Conservation (phyloP, 2,329 filamentous ascomycete genomes). For the Acephala macrosclerotiorum region DNA sequence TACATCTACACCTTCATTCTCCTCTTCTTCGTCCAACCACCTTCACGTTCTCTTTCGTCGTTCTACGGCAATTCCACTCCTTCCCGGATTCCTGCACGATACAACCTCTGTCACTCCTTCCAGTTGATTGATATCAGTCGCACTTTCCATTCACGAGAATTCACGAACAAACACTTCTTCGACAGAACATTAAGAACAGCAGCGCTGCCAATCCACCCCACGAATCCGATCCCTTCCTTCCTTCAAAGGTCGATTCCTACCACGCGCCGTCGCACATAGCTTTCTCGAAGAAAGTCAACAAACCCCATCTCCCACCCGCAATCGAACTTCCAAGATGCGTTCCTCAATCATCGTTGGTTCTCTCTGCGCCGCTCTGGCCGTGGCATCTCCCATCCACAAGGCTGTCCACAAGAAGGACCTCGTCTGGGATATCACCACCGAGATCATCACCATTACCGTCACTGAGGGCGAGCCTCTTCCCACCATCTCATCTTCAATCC, state of each 20-base stretch:
- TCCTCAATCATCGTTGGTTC: conserved; percentile 47
- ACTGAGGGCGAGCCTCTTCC: conserved; percentile 41
- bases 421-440: conserved; percentile 42
- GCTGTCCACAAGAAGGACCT: conserved; percentile 43
- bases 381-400: conserved; percentile 45
- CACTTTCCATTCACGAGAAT: conserved; percentile 18
- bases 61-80: conserved; percentile 38
- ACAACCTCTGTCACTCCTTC: conserved; percentile 30
- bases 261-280: conserved; percentile 26
- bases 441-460: conserved; percentile 48
- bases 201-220: conserved; percentile 39
- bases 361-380: conserved; percentile 45
- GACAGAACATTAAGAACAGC: conserved; percentile 42
- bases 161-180: conserved; percentile 32
- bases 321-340: conserved; percentile 48
- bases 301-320: not conserved
- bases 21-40: conserved; percentile 28
- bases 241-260: conserved; percentile 25
- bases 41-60: conserved; percentile 30
- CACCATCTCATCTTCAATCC: conserved; percentile 10
- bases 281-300: conserved; percentile 38
- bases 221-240: conserved; percentile 20
- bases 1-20: conserved; percentile 26
- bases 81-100: conserved; percentile 22
- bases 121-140: conserved; percentile 20